These are phyloP conservation scores for Ophiostoma sp. DNA, from an alignment of 2,329 filamentous ascomycete genomes.

Conservation along the genomic window DNA sequence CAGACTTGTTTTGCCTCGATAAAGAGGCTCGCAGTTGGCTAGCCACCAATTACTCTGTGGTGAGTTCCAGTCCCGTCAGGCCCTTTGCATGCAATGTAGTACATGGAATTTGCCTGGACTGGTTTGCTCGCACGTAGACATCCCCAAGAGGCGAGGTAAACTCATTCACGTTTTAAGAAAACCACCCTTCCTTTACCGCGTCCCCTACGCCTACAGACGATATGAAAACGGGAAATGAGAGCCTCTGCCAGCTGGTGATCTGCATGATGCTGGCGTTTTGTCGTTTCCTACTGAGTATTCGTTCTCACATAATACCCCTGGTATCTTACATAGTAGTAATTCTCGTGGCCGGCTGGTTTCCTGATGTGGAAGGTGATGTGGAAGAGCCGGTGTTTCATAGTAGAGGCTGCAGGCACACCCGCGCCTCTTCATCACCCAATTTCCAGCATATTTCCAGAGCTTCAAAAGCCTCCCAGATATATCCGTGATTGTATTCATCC, in stretches of 20 bases:
- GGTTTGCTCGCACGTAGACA: neutral
- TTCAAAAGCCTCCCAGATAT: neutral
- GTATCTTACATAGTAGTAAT: neutral
- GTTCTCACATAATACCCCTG: neutral
- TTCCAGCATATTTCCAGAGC: neutral
- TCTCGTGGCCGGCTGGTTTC: neutral
- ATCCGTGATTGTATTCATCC: neutral
- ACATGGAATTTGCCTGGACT: neutral
- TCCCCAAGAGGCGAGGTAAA: neutral
- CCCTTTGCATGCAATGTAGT: neutral
- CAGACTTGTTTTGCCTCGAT: neutral
- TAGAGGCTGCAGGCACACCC: neutral
- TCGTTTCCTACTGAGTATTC: neutral
- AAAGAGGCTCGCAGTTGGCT: neutral
- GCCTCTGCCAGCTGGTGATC: neutral
- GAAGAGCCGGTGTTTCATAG: neutral
- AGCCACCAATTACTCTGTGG: neutral
- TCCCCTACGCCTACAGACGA: no score
- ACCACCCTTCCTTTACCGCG: neutral
- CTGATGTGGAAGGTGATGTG: constrained; percentile 1
- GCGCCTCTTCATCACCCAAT: neutral
- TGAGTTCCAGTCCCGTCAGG: no score
- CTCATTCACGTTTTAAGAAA: neutral
- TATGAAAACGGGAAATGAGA: no score
- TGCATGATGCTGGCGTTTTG: neutral